Base-by-base conservation (phyloP, 768 basidiomycete genomes). In the Pleurotus salmoneostramineus region DNA sequence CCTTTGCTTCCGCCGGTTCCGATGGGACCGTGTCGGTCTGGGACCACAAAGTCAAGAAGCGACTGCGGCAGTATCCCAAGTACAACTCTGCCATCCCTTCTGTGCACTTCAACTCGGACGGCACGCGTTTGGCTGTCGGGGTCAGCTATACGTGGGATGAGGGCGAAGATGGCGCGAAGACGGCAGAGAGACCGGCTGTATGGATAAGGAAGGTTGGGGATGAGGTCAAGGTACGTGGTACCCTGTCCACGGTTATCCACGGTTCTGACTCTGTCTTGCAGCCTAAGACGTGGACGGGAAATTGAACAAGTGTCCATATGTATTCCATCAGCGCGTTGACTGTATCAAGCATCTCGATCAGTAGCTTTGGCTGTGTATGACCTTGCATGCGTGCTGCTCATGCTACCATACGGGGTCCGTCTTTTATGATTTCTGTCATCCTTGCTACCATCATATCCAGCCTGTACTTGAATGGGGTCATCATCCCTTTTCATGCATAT, bases 11-110 rank as follows among this genome's bases (percentile, higher is more conserved):
- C 0, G 95, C 89, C 2, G 97, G 97, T 37, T 96, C 94, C 0
- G 97, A 99, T 69, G 88, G 88, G 0, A 90, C 90, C 1, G 92
- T 98, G 44, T 94, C 93, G 0, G 87, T 98, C 59, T 99, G 97
- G 97, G 97, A 98, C 68, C 94, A 95, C 72, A 88, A 89, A 62
- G 89, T 95, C 56, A 97, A 98, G 77, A 98, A 98, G 69, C 87
- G 97, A 1, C 76, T 98, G 55, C 86, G 94, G 27, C 94, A 96
- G 64, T 95, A 91, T 62, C 87, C 88, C 0, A 91, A 91, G 66
- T 94, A 87, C 72, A 72, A 79, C 34, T 12, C 56, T 3, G 80
- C 88, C 2, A 85, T 97, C n/a, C 84, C 92, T 0, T 82, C 88
- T 0, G 75, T 95, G 42, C 83, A 89, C 0, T 96, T 95, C 72